Conservation (phyloP, 2,329 filamentous ascomycete species). For the Amauroascus verrucosus region DNA sequence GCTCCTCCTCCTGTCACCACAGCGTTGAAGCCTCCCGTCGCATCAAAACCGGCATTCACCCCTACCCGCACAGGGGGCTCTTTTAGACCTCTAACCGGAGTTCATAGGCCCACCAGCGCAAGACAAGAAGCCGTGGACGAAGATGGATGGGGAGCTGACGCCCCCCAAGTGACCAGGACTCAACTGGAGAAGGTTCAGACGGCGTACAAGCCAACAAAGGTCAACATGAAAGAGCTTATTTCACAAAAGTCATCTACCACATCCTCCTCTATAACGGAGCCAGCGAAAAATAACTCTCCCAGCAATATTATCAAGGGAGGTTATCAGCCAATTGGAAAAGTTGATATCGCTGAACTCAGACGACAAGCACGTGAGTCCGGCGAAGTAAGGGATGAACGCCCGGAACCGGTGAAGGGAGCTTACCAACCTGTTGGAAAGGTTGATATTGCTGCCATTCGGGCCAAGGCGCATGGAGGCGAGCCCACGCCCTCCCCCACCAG, state of each 20-base stretch:
- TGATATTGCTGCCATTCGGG: slow-evolving; percentile 87
- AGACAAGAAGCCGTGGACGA: slow-evolving; percentile 53
- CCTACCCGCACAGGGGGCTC: slow-evolving; percentile 53
- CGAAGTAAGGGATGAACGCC: slow-evolving; percentile 57
- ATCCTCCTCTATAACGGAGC: slow-evolving; percentile 33
- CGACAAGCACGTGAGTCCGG: slow-evolving; percentile 56
- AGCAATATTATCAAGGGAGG: slow-evolving; percentile 66
- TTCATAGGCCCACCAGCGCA: slow-evolving; percentile 43
- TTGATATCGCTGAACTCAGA: slow-evolving; percentile 90
- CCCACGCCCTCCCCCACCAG: slow-evolving; percentile 31
- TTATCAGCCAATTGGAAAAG: slow-evolving; percentile 91
- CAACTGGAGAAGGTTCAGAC: slow-evolving; percentile 85
- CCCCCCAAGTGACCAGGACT: slow-evolving; percentile 76
- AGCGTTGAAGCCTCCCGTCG: slow-evolving; percentile 51
- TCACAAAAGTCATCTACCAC: slow-evolving; percentile 54
- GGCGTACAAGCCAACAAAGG: slow-evolving; percentile 90
- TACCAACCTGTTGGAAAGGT: slow-evolving; percentile 96
- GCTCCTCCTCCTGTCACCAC: slow-evolving; percentile 45
- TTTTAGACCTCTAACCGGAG: slow-evolving; percentile 58
- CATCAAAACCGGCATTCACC: slow-evolving; percentile 86
- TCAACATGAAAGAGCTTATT: slow-evolving; percentile 79
- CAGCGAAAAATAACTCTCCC: slow-evolving; percentile 35
- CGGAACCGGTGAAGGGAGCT: slow-evolving; percentile 75
- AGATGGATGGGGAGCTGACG: slow-evolving; percentile 92
- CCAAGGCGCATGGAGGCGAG: slow-evolving; percentile 54